Evolutionary conservation across 805 yeast genomes (phyloP), one percentile per base, ranked within the genome.

Genomic region (Saccharomycopsis javanensis): DNA sequence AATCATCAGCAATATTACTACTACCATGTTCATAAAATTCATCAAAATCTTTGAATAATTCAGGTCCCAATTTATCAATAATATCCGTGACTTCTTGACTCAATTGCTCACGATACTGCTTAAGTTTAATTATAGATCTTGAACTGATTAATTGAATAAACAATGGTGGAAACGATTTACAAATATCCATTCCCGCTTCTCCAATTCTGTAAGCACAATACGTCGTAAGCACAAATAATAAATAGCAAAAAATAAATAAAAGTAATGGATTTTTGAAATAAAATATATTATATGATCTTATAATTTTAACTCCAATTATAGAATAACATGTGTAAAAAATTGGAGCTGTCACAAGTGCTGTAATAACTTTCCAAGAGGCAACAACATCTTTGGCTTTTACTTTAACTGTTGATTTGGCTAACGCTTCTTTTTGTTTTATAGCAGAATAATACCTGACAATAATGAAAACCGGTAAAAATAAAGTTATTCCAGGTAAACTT

Each of bases 301-400:
- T 60, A 68, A 61, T 57, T 57, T 67, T 67, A 1, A 73, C 64
- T 20, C 88, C 85, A 15, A 86, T 61, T 2, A 79, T 68, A 0
- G 97, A 89, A 71, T 94, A 94, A 57, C 86, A 74, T 37, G 83
- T 80, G 73, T 92, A 94, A 30, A 94, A 73, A 46, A 88, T 68
- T 2, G 99, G 99, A 0, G 97, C 95, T 55, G 88, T 72, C 4
- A 92, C 95, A 79, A 94, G 79, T 34, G 91, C 83, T 42, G 92
- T 89, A 61, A 94, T 75, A 51, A 94, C 85, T 70, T 94, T 94
- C 99, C 99, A 94, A 1, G 98, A 91, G 1, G 98, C 98, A 59
- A 94, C 80, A 27, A 94, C 97, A 69, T 94, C 99, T 57, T 83
- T 85, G 16, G 96, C 99, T 66, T 83, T 83, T 60, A 94, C 84